Conservation (phyloP, 768 basidiomycete species). For the Pleurotus tuber-regium region DNA sequence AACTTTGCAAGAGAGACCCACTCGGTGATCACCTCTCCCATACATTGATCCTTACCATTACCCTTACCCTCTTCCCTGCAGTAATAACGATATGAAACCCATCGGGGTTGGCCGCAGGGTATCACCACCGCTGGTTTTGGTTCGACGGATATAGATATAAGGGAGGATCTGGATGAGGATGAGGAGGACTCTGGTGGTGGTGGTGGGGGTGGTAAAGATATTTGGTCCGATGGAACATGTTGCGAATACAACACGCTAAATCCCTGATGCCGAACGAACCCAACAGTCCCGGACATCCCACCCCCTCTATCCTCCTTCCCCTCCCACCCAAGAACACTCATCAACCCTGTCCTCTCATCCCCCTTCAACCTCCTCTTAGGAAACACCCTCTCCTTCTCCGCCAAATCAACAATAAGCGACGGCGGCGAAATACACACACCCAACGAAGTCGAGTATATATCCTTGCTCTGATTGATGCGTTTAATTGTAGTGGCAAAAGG, state of each 20-base stretch:
- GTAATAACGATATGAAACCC: constrained; percentile 53
- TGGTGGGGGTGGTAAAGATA: not conserved
- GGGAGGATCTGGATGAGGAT: constrained; percentile 9
- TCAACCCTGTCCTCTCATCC: constrained; percentile 54
- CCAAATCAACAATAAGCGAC: constrained; percentile 44
- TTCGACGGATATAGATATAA: constrained; percentile 5
- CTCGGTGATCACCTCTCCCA: constrained; percentile 43
- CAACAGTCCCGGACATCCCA: constrained; percentile 47
- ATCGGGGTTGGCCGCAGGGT: constrained; percentile 44
- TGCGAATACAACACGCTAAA: constrained; percentile 49
- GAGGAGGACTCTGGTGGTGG: not conserved
- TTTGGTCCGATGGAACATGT: constrained; percentile 27
- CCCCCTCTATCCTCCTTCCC: constrained; percentile 36
- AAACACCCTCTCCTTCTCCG: constrained; percentile 44
- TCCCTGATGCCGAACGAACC: constrained; percentile 59
- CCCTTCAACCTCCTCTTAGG: constrained; percentile 42
- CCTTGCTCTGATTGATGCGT: constrained; percentile 36
- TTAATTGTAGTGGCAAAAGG: constrained; percentile 39
- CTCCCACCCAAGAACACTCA: constrained; percentile 62
- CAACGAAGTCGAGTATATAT: constrained; percentile 51
- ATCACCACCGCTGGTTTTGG: constrained; percentile 12
- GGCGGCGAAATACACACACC: constrained; percentile 49
- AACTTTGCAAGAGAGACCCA: constrained; percentile 27
- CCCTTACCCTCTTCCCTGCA: constrained; percentile 29
- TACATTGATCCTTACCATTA: constrained; percentile 27